phyloP scores from a whole-genome alignment of 768 basidiomycete genomes.

The Lactarius pseudohatsudake region DNA sequence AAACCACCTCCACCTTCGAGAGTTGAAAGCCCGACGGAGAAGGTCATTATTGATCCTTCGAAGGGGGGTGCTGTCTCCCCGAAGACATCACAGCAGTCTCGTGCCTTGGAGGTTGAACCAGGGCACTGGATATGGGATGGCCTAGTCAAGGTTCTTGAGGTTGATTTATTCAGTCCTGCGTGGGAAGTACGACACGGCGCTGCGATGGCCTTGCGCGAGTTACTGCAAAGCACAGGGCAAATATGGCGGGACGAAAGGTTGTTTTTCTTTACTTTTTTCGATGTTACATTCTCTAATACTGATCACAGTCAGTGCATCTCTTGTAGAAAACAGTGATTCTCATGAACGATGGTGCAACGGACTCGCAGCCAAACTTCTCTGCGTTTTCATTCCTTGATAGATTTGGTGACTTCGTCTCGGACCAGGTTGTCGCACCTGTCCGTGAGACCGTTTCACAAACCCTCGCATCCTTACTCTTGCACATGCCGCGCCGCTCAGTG shows the following conservation, averaged over 20 bases:
- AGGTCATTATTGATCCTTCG: slow-evolving; percentile 73
- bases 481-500: slow-evolving; percentile 82
- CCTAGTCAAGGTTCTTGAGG: slow-evolving; percentile 72
- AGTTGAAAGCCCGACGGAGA: slow-evolving; percentile 63
- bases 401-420: slow-evolving; percentile 97
- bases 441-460: slow-evolving; percentile 96
- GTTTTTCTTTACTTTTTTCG: slow-evolving; percentile 9
- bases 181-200: slow-evolving; percentile 98
- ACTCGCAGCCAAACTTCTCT: slow-evolving; percentile 80
- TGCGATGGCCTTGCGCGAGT: slow-evolving; percentile 84
- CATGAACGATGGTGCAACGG: slow-evolving; percentile 92
- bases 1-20: slow-evolving; percentile 48
- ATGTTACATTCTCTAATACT: slow-evolving; percentile 5
- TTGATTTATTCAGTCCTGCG: slow-evolving; percentile 77
- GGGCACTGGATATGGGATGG: slow-evolving; percentile 89
- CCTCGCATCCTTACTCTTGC: slow-evolving; percentile 81
- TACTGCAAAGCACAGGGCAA: slow-evolving; percentile 82
- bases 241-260: slow-evolving; percentile 80
- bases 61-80: slow-evolving; percentile 86
- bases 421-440: slow-evolving; percentile 96
- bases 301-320: slow-evolving; percentile 48
- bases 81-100: slow-evolving; percentile 72
- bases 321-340: slow-evolving; percentile 57
- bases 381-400: slow-evolving; percentile 90
- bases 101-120: slow-evolving; percentile 69